Evolutionary conservation across 2,329 filamentous ascomycete genomes (phyloP), one percentile per base, ranked within the genome.

Genomic region (Fusarium brevicatenulatum): DNA sequence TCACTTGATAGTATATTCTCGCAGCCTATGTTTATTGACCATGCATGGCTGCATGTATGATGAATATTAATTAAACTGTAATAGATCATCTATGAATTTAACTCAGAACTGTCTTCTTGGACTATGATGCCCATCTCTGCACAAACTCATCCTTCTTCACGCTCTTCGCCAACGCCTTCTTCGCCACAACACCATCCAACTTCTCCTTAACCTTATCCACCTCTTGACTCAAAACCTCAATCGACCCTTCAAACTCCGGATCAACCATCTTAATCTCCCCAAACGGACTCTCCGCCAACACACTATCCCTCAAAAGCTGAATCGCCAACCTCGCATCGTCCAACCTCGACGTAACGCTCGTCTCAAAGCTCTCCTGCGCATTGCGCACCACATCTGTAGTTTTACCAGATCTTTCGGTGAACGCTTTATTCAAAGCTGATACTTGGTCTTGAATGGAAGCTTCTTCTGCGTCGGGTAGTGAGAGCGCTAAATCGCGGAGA

Each of bases 271-370:
- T 82, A 9, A 88, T 83, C n/a, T 82, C 78, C 0, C 82, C 81
- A 73, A 84, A 89, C 9, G 83, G 80, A 36, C 84, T 88, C 73
- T 90, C 88, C 1, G 86, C 86, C 4, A 90, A 79, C 2, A 90
- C 79, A 44, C 85, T 88, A 65, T 88, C 87, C 9, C 83, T 80
- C 21, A 90, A 77, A 13, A 87, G 74, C 69, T 87, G 85, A 3
- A 89, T 75, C 0, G 87, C 88, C 7, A 82, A 77, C 23, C 83
- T 82, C 0, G 84, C 82, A 66, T 90, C 88, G 1, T 83, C 78
- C 1, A 90, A 74, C 15, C 86, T 83, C 2, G 81, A 77, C 2
- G 81, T 80, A 0, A 84, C 80, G 0, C 78, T 79, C 1, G 71
- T 73, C 74, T 90, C 89, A n/a, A 88, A 86, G 1, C 83, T 83